Evolutionary conservation across 1,284 basidiomycete genomes (phyloP).

Genomic region (Earliella scabrosa): DNA sequence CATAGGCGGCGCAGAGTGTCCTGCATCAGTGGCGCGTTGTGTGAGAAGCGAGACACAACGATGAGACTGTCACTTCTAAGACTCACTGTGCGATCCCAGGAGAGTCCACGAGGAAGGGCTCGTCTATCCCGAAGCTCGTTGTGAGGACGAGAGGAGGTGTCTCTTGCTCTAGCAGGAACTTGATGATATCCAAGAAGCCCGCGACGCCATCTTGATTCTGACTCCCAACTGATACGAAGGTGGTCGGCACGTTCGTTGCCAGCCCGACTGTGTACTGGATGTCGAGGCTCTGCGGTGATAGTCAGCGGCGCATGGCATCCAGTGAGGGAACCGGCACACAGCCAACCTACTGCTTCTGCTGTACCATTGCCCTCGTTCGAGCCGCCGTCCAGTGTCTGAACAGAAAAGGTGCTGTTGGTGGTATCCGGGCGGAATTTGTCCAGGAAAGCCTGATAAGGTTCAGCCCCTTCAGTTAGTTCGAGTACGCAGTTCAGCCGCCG

Average conservation of each 20-base stretch:
- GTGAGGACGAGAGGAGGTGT: slow-evolving; percentile 35
- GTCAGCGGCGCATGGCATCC: too few relatives aligned
- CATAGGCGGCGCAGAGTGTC: slow-evolving; percentile 15
- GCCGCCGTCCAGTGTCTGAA: background rate
- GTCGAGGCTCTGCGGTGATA: slow-evolving; percentile 50
- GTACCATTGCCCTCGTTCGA: slow-evolving; percentile 1
- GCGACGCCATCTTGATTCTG: slow-evolving; percentile 14
- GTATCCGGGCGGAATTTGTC: background rate
- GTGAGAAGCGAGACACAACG: background rate
- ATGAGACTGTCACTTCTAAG: slow-evolving; percentile 16
- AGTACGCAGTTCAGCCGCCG: background rate
- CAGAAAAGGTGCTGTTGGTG: background rate
- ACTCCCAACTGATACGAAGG: slow-evolving; percentile 18
- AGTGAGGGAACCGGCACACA: too few relatives aligned
- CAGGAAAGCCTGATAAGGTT: slow-evolving; percentile 4
- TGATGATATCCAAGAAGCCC: slow-evolving; percentile 35
- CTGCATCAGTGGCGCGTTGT: background rate
- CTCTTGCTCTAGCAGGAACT: slow-evolving; percentile 30
- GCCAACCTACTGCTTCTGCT: slow-evolving; percentile 18
- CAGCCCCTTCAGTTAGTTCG: too few relatives aligned
- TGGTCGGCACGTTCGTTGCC: slow-evolving; percentile 47
- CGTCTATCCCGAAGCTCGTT: slow-evolving; percentile 56
- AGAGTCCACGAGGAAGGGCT: slow-evolving; percentile 33
- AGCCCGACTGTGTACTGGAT: slow-evolving; percentile 66
- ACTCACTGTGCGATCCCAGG: slow-evolving; percentile 59